Evolutionary conservation across 148 eudicot species (phyloP).

Genomic region (Agrostemma githago): DNA sequence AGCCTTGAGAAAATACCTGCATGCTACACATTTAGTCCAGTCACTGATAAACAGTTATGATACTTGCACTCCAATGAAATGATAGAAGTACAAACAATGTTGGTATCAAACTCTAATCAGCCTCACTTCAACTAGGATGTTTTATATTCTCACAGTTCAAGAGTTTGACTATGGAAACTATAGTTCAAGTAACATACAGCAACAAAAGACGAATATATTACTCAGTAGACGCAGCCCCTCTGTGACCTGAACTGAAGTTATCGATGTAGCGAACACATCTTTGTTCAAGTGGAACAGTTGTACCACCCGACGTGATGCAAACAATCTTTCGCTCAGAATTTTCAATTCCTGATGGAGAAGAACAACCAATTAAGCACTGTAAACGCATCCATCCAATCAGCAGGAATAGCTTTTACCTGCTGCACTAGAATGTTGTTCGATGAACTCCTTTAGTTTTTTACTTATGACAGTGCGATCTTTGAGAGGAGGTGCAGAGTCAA

Average conservation of each 20-base stretch:
- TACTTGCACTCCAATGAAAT: not conserved
- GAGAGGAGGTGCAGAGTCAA: slow-evolving; percentile 79
- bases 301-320: slow-evolving; percentile 95
- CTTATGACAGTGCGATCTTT: slow-evolving; percentile 38
- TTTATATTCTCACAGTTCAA: not conserved
- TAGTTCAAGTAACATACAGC: slow-evolving; percentile 2
- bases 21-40: slow-evolving; percentile 12
- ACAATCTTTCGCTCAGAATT: slow-evolving; percentile 52
- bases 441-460: slow-evolving; percentile 48
- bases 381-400: not conserved
- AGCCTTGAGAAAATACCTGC: slow-evolving; percentile 82
- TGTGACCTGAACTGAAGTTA: slow-evolving; percentile 95
- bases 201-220: slow-evolving; percentile 25
- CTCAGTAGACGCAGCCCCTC: slow-evolving; percentile 99
- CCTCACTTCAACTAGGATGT: not conserved
- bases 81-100: not conserved
- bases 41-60: slow-evolving; percentile 6
- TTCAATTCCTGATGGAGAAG: slow-evolving; percentile 33
- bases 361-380: not conserved
- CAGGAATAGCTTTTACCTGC: slow-evolving; percentile 33
- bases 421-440: slow-evolving; percentile 35
- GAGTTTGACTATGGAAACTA: not conserved
- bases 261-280: slow-evolving; percentile 97
- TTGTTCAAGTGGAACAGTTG: slow-evolving; percentile 93
- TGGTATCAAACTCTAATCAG: not conserved